Evolutionary conservation across 225 moss, liverwort and hornwort genomes (phyloP), one percentile per base, ranked within the genome.

Genomic region (Anthoceros angustus): DNA sequence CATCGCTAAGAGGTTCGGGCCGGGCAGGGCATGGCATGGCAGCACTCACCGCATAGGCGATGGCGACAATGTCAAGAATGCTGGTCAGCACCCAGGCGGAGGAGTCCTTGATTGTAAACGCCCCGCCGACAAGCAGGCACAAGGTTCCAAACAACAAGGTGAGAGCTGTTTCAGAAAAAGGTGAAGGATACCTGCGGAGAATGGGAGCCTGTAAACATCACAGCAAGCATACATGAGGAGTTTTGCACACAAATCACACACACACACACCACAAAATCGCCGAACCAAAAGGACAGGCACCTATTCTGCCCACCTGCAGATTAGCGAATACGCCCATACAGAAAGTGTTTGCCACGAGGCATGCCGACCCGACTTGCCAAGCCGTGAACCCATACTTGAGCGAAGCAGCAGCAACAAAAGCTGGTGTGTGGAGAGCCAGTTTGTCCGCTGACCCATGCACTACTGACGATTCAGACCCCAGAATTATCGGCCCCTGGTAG

Each of bases 71-170:
- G 62, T 84, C 78, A 4, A 68, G 74, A 14, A 55, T 8, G 12
- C 76, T 78, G 42, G 84, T 81, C 43, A 84, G 74, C 6, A 68
- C 26, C 21, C 78, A 84, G 24, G 72, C 62, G 14, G 81, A 76
- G 16, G 81, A 80, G 60, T 80, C 76, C 32, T 32, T 32, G 66
- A 80, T 76, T 49, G 76, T 76, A 70, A 78, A 78, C 62, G 66
- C 76, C 43, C 72, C 65, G 8, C 78, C 63, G 16, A 79, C 84
- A 61, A 78, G 80, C 6, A 81, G 66, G 5, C 72, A 7, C 1
- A 76, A 78, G 49, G 80, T 74, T 26, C 84, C 84, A 10, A 81
- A 84, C 50, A 84, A 72, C 71, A 78, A 81, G 18, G 76, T 80
- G 66, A 70, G 70, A 0, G 78, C 76, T 25, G 78, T 80, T 74